phyloP scores from a whole-genome alignment of 2,329 filamentous ascomycete species.

The Aspergillus tamarii region DNA sequence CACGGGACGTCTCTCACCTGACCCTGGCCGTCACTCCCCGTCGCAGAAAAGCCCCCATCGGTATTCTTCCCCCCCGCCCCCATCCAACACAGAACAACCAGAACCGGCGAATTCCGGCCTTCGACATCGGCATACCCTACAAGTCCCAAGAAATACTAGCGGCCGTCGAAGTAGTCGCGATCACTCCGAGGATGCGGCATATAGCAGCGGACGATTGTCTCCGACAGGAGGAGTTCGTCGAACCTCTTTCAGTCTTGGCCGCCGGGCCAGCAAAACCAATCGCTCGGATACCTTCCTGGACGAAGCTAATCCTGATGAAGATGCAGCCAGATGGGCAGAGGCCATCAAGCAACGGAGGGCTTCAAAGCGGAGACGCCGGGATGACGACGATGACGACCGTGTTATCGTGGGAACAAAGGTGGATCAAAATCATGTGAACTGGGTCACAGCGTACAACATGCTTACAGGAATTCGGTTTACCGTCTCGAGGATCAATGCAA shows the following conservation, averaged over 20 bases:
- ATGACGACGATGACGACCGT: constrained; percentile 86
- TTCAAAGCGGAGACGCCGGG: constrained; percentile 78
- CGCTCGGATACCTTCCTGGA: constrained; percentile 83
- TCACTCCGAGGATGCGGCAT: constrained; percentile 64
- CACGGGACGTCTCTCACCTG: constrained; percentile 33
- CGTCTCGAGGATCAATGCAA: constrained; percentile 94
- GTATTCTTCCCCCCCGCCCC: constrained; percentile 54
- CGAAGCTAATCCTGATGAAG: constrained; percentile 83
- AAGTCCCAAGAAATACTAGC: constrained; percentile 74
- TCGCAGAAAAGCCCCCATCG: constrained; percentile 36
- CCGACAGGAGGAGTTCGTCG: constrained; percentile 69
- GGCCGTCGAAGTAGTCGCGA: constrained; percentile 68
- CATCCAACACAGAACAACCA: constrained; percentile 60
- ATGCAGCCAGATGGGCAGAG: constrained; percentile 89
- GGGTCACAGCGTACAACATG: constrained; percentile 99
- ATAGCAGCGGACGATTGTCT: constrained; percentile 79
- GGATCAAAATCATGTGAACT: constrained; percentile 95
- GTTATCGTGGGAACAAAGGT: constrained; percentile 97
- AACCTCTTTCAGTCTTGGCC: constrained; percentile 79
- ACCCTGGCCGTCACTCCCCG: constrained; percentile 34
- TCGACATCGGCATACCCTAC: constrained; percentile 83
- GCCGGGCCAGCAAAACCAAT: constrained; percentile 81
- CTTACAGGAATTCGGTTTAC: constrained; percentile 97
- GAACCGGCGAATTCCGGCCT: constrained; percentile 62
- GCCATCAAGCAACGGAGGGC: constrained; percentile 89